Percentiles rank a stretch among this genome's conserved stretches.
Conservation (phyloP, 108 stramenopile genomes). For the Cyclostephanos tholiformis region DNA sequence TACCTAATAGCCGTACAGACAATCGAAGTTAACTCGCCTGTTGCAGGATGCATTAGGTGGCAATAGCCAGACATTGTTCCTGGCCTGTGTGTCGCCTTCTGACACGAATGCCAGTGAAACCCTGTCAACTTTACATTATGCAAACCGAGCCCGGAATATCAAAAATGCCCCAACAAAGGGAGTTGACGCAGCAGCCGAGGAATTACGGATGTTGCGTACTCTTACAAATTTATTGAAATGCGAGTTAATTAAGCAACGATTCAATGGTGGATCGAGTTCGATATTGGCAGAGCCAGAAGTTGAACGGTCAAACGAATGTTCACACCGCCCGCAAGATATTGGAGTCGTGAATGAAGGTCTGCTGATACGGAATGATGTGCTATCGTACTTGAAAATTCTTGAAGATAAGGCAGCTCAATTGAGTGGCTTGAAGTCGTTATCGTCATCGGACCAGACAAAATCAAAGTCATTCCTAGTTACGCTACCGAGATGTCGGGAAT, state of each 20-base stretch:
- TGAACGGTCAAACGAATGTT: conserved; percentile 18
- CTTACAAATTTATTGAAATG: conserved; percentile 62
- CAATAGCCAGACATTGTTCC: conserved; percentile 91
- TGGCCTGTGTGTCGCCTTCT: conserved; percentile 94
- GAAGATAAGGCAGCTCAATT: conserved; percentile 43
- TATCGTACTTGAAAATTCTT: conserved; percentile 58
- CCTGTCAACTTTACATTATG: conserved; percentile 93
- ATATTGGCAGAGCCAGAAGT: conserved; percentile 28
- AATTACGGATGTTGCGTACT: conserved; percentile 78
- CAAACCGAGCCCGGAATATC: conserved; percentile 96
- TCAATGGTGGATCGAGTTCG: conserved; percentile 16
- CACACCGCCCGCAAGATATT: conserved; percentile 21
- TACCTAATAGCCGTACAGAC: conserved; percentile 64
- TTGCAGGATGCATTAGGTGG: conserved; percentile 96
- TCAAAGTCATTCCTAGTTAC: conserved; percentile 11
- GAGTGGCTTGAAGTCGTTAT: conserved; percentile 15
- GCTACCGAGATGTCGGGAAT: not conserved
- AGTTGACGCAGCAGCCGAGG: conserved; percentile 75
- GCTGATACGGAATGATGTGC: conserved; percentile 58
- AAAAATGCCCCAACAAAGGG: conserved; percentile 85
- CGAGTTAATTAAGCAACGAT: conserved; percentile 62
- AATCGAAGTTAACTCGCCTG: conserved; percentile 95
- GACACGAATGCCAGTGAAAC: conserved; percentile 93
- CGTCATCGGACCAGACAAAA: not conserved
- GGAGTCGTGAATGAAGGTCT: conserved; percentile 57